phyloP scores from a whole-genome alignment of 2,329 filamentous ascomycete species.

The Xylaria hypoxylon region DNA sequence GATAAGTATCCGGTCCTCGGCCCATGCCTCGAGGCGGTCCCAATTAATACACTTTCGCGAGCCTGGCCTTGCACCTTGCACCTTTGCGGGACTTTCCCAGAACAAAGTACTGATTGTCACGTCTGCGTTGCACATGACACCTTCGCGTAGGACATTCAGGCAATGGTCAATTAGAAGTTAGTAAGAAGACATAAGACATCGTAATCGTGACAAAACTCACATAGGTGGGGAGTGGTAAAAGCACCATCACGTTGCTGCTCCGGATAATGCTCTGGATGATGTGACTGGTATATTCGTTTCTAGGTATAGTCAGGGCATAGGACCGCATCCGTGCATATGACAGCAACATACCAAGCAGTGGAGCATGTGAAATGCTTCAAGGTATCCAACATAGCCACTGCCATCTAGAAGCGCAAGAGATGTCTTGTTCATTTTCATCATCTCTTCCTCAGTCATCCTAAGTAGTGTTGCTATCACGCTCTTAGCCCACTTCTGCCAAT shows the following conservation, averaged over 20 bases:
- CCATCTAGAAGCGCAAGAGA: constrained; percentile 16
- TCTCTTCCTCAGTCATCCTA: constrained; percentile 19
- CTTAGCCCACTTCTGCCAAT: too few relatives aligned
- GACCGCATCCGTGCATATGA: too few relatives aligned
- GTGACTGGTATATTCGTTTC: constrained; percentile 28
- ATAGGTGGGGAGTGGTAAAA: background rate
- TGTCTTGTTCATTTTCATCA: constrained; percentile 21
- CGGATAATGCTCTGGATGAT: constrained; percentile 17
- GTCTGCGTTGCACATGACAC: constrained; percentile 28
- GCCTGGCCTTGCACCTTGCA: constrained; percentile 9
- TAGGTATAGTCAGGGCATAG: background rate
- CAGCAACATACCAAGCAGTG: constrained; percentile 20
- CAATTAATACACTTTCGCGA: constrained; percentile 21
- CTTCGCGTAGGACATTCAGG: constrained; percentile 12
- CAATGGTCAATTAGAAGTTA: constrained; percentile 16
- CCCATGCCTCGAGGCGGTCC: constrained; percentile 22
- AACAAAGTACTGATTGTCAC: constrained; percentile 12
- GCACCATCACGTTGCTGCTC: constrained; percentile 1
- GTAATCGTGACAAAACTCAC: constrained; percentile 5
- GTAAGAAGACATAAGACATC: background rate
- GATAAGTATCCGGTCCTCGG: background rate
- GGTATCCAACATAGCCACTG: constrained; percentile 25
- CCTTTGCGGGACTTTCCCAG: constrained; percentile 12
- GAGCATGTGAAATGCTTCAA: constrained; percentile 20
- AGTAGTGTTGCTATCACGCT: background rate